Evolutionary conservation across 2,329 filamentous ascomycete species (phyloP).

Genomic region (Beauveria rudraprayagi): DNA sequence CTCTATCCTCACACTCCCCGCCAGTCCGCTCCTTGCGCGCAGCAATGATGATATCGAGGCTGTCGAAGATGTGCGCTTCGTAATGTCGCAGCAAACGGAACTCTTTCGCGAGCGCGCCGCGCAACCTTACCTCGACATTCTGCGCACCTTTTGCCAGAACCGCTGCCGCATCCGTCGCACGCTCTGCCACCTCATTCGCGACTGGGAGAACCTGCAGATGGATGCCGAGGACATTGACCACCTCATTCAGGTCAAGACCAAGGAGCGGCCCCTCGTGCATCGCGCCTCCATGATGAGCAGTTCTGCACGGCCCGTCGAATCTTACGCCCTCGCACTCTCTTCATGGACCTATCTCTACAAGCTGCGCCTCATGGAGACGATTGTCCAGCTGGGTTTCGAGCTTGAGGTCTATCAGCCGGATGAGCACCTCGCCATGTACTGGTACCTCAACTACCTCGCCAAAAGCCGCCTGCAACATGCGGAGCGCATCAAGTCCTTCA

Average conservation of each 20-base stretch:
- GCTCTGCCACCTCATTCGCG: constrained; percentile 73
- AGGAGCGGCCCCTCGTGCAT: constrained; percentile 51
- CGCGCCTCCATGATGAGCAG: constrained; percentile 23
- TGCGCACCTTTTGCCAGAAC: constrained; percentile 82
- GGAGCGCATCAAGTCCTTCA: constrained; percentile 64
- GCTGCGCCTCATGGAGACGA: constrained; percentile 76
- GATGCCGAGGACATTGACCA: constrained; percentile 74
- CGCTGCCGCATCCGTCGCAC: constrained; percentile 80
- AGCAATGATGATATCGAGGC: constrained; percentile 70
- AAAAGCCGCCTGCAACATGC: constrained; percentile 60
- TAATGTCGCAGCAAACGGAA: constrained; percentile 68
- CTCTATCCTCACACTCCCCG: constrained; percentile 66
- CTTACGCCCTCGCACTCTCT: constrained; percentile 65
- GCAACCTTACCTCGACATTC: constrained; percentile 73
- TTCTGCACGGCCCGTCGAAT: constrained; percentile 35
- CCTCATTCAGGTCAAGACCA: constrained; percentile 51
- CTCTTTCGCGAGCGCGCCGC: constrained; percentile 51
- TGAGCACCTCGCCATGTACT: constrained; percentile 85
- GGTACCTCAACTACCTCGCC: constrained; percentile 71
- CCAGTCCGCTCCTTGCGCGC: constrained; percentile 61
- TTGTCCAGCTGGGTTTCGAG: constrained; percentile 89
- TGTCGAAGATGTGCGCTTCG: constrained; percentile 63
- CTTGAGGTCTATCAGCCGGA: constrained; percentile 81
- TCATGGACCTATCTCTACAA: constrained; percentile 91
- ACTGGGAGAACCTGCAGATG: constrained; percentile 77